Conservation (phyloP, 331 rosid species). For the Spiraea crenata region DNA sequence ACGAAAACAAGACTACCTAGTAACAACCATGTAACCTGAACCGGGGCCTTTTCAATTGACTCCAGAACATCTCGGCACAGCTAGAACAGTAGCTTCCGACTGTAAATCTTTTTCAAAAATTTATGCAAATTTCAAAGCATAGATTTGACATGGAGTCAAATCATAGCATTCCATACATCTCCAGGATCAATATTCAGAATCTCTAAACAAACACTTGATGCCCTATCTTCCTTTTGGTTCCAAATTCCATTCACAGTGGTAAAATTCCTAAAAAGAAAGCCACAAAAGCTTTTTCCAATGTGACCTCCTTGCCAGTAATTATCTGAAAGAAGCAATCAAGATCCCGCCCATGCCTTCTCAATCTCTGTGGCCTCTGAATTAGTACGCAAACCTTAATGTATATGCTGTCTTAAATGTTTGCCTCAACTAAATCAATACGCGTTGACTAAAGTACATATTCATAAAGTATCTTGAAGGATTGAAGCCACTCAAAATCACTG, state of each 20-base stretch:
- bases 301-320: constrained; percentile 20
- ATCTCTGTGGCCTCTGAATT: constrained; percentile 34
- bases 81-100: neutral
- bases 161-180: constrained; percentile 40
- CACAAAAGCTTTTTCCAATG: constrained; percentile 4
- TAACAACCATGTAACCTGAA: neutral
- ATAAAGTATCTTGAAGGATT: constrained; percentile 95
- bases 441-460: constrained; percentile 80
- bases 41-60: neutral
- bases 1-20: neutral
- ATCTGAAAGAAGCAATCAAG: constrained; percentile 37
- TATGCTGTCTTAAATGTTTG: constrained; percentile 39
- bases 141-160: constrained; percentile 31
- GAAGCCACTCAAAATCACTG: constrained; percentile 97
- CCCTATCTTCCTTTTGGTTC: constrained; percentile 40
- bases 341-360: constrained; percentile 36
- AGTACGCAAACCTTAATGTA: constrained; percentile 41
- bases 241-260: constrained; percentile 40
- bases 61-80: neutral
- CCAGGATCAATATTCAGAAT: constrained; percentile 37
- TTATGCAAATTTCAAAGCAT: constrained; percentile 21
- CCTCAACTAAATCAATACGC: constrained; percentile 45
- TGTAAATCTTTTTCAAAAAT: constrained; percentile 1
- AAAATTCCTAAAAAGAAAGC: constrained; percentile 40
- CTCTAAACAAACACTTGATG: constrained; percentile 44